Base-by-base conservation (phyloP, 2,329 filamentous ascomycete genomes). In the Botrytis porri region DNA sequence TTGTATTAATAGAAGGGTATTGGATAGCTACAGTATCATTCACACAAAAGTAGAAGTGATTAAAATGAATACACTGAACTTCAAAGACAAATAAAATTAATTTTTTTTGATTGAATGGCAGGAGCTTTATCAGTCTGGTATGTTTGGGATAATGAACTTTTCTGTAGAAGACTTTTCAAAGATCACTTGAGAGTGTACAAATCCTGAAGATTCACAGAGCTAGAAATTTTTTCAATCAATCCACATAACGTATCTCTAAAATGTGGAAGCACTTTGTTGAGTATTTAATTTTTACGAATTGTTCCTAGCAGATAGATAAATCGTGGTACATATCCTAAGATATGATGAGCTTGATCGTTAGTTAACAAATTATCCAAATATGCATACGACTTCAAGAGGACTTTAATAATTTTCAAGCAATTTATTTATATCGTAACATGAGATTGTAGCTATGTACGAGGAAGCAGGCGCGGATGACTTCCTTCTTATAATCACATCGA, bases 121-220 rank as follows among this genome's bases (percentile, higher is more conserved):
- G 48, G 4, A n/a, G 16, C 4, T 0, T n/a, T n/a, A 1, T n/a
- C 14, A 5, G 2, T n/a, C 5, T n/a, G 12, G 25, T n/a, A 7
- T n/a, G 2, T 7, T 9, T 51, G 12, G 48, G 12, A 10, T 4
- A n/a, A n/a, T 16, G 5, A 51, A n/a, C 0, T n/a, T n/a, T n/a
- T n/a, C 48, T 16, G 3, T 5, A 16, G 12, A 51, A 14, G 7
- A n/a, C 0, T 5, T 3, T 16, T 51, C 25, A 25, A n/a, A n/a
- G n/a, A n/a, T n/a, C 3, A 14, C 25, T 3, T n/a, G 10, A 14
- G 16, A 16, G 4, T 25, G 4, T 51, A 51, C 25, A n/a, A 51
- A 5, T 0, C 10, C 1, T 14, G 48, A 51, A 5, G 6, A 16
- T n/a, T n/a, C 1, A n/a, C 0, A 4, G 48, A n/a, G 10, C 48